phyloP scores from a whole-genome alignment of 1,139 yeast genomes.

The Nakaseomyces glabratus region DNA sequence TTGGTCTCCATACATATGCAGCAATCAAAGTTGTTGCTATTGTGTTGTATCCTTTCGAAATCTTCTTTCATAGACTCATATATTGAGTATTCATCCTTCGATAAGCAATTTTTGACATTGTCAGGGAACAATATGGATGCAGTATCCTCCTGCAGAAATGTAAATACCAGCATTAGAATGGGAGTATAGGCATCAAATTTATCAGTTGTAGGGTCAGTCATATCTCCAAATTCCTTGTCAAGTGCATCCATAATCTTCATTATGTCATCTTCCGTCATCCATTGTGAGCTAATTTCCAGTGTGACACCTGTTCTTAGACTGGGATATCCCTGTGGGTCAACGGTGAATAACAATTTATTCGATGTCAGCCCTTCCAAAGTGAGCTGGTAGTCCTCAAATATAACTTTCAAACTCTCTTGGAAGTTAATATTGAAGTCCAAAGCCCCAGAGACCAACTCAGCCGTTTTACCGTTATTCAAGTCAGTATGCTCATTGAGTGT shows the following conservation, averaged over 20 bases:
- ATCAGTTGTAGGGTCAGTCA: slow-evolving; percentile 30
- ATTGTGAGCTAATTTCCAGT: slow-evolving; percentile 24
- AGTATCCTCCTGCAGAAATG: slow-evolving; percentile 34
- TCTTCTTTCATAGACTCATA: slow-evolving; percentile 20
- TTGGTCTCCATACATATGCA: slow-evolving; percentile 49
- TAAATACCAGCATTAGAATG: slow-evolving; percentile 39
- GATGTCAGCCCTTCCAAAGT: slow-evolving; percentile 14
- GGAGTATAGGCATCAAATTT: slow-evolving; percentile 33
- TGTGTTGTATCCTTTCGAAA: slow-evolving; percentile 32
- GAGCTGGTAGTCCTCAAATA: slow-evolving; percentile 10
- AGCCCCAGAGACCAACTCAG: slow-evolving; percentile 13
- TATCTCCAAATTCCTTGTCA: slow-evolving; percentile 29
- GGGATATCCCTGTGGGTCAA: slow-evolving; percentile 24
- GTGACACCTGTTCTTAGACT: slow-evolving; percentile 28
- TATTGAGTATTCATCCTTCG: slow-evolving; percentile 15
- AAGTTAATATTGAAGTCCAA: slow-evolving; percentile 15
- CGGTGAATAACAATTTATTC: slow-evolving; percentile 19
- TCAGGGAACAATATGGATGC: slow-evolving; percentile 22
- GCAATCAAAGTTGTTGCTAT: slow-evolving; percentile 40
- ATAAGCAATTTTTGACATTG: slow-evolving; percentile 14
- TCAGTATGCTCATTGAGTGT: slow-evolving; percentile 14
- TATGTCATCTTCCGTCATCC: slow-evolving; percentile 25
- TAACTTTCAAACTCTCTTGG: slow-evolving; percentile 9
- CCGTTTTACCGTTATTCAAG: slow-evolving; percentile 1
- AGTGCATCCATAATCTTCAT: slow-evolving; percentile 22